Evolutionary conservation across 2,329 filamentous ascomycete species (phyloP).

Genomic region (Sclerotinia glacialis): DNA sequence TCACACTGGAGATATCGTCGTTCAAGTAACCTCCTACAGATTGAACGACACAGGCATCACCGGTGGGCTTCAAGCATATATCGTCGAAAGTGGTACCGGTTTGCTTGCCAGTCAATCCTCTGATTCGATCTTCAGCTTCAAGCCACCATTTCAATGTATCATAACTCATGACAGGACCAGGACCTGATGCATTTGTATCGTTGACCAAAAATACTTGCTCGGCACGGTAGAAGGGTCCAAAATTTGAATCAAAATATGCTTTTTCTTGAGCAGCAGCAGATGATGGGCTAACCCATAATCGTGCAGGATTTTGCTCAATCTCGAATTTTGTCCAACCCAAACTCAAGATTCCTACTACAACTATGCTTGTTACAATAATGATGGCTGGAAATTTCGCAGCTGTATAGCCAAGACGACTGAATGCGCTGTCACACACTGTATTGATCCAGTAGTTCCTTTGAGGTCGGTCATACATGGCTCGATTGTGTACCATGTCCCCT

Average conservation of each 20-base stretch:
- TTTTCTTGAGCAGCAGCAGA: conserved; percentile 92
- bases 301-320: conserved; percentile 86
- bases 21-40: conserved; percentile 89
- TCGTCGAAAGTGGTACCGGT: conserved; percentile 71
- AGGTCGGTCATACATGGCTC: conserved; percentile 74
- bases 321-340: conserved; percentile 84
- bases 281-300: conserved; percentile 93
- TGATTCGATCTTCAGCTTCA: conserved; percentile 76
- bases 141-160: conserved; percentile 94
- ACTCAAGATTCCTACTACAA: conserved; percentile 75
- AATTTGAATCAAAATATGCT: conserved; percentile 85
- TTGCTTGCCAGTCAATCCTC: conserved; percentile 65
- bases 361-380: conserved; percentile 73
- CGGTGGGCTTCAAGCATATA: conserved; percentile 91
- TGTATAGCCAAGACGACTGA: conserved; percentile 73
- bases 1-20: conserved; percentile 59
- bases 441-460: conserved; percentile 81
- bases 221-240: conserved; percentile 92
- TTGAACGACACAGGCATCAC: conserved; percentile 86
- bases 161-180: conserved; percentile 78
- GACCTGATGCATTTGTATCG: conserved; percentile 62
- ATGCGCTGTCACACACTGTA: conserved; percentile 73
- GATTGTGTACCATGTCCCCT: conserved; percentile 74
- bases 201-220: conserved; percentile 95
- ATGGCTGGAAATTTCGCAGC: conserved; percentile 82